A percentile compares a stretch with the other conserved stretches of the same genome.
Conservation (phyloP, 306 rosid species). For the Phaseolus lunatus region DNA sequence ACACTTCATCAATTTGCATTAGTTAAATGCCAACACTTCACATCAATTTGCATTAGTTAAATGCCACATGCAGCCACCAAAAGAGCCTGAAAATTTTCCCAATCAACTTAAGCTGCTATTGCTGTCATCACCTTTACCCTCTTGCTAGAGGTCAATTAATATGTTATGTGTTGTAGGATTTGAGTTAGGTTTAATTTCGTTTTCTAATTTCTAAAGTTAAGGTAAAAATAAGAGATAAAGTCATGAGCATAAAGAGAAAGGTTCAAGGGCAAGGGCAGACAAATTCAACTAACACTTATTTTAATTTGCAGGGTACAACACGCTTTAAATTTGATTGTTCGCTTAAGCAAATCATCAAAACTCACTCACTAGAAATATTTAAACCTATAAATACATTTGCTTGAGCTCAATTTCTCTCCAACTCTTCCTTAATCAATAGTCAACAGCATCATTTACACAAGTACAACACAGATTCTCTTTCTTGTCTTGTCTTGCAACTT, state of each 20-base stretch:
- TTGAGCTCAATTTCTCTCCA: not conserved
- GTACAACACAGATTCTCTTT: not conserved
- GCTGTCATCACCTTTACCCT: not conserved
- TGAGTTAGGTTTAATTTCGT: no score
- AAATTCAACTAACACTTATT: constrained; percentile 5
- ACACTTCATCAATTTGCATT: not conserved
- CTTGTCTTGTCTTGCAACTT: not conserved
- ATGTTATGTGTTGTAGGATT: not conserved
- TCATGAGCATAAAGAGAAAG: constrained; percentile 16
- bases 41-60: not conserved
- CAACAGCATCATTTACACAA: not conserved
- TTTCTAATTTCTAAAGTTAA: not conserved
- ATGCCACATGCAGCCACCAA: constrained; percentile 2
- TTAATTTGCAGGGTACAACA: not conserved
- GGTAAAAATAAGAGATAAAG: not conserved
- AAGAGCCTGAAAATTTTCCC: not conserved
- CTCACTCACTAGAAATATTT: not conserved
- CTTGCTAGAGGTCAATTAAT: not conserved
- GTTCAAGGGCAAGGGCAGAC: constrained; percentile 11
- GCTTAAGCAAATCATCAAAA: not conserved
- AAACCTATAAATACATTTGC: constrained; percentile 20
- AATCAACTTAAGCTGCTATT: not conserved
- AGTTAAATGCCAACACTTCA: not conserved
- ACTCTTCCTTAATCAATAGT: not conserved
- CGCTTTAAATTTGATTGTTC: not conserved